phyloP scores from a whole-genome alignment of 176 grass and related monocot genomes.

The Alloteropsis semialata region DNA sequence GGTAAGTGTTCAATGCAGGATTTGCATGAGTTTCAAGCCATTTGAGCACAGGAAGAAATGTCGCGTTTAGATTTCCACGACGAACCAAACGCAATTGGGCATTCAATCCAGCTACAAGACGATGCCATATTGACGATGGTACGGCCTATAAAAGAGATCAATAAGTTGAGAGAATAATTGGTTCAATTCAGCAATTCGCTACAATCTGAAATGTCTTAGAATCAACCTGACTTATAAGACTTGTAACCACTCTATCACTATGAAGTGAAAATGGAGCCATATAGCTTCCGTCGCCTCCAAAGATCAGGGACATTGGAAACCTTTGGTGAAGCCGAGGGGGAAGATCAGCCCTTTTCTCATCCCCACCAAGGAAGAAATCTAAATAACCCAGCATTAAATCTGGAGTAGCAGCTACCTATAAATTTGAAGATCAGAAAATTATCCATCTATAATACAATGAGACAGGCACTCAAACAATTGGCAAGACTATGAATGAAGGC shows the following conservation, averaged over 20 bases:
- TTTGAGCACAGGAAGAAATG: constrained; percentile 61
- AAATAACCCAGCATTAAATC: constrained; percentile 96
- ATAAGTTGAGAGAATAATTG: constrained; percentile 5
- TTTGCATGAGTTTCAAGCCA: constrained; percentile 93
- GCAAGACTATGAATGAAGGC: neutral
- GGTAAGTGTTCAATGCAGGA: constrained; percentile 51
- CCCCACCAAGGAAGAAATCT: constrained; percentile 95
- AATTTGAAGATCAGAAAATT: constrained; percentile 25
- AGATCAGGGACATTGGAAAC: constrained; percentile 85
- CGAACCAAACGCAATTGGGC: constrained; percentile 82
- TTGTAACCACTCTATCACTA: constrained; percentile 91
- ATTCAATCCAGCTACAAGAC: constrained; percentile 84
- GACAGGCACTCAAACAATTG: neutral
- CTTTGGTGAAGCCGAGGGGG: constrained; percentile 84
- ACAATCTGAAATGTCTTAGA: constrained; percentile 20
- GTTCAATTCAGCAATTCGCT: constrained; percentile 12
- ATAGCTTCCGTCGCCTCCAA: constrained; percentile 95
- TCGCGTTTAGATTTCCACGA: constrained; percentile 59
- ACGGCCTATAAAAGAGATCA: constrained; percentile 54
- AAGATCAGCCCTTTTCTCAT: constrained; percentile 91
- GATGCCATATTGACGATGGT: constrained; percentile 91
- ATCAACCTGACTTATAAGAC: constrained; percentile 83
- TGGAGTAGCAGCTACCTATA: constrained; percentile 79
- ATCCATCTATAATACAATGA: constrained; percentile 24
- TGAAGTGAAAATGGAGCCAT: constrained; percentile 97